These are phyloP conservation scores for Emericellopsis atlantica DNA, from an alignment of 2,329 filamentous ascomycete genomes.

Conservation along the genomic window DNA sequence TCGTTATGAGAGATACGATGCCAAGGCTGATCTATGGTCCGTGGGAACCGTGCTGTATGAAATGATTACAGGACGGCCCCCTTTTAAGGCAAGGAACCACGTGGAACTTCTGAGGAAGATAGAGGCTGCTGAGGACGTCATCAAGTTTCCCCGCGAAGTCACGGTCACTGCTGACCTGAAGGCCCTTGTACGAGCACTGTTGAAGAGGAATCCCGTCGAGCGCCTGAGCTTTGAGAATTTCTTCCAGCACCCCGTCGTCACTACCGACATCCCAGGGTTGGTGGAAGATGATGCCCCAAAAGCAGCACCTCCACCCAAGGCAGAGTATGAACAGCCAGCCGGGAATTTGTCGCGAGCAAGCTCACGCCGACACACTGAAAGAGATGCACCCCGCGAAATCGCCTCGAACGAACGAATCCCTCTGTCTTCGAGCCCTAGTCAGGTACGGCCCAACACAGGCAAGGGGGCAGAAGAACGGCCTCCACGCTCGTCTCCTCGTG, in stretches of 20 bases:
- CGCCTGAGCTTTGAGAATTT: conserved; percentile 78
- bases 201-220: conserved; percentile 79
- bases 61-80: conserved; percentile 83
- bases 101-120: conserved; percentile 90
- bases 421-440: background rate
- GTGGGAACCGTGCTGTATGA: conserved; percentile 92
- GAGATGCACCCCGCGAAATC: background rate
- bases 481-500: conserved; percentile 29
- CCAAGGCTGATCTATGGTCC: conserved; percentile 95
- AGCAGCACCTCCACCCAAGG: background rate
- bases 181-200: conserved; percentile 60
- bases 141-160: conserved; percentile 67
- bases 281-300: conserved; percentile 61
- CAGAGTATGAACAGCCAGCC: conserved; percentile 2
- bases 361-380: background rate
- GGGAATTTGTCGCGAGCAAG: background rate
- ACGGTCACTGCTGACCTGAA: conserved; percentile 67
- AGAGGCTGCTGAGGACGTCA: conserved; percentile 74
- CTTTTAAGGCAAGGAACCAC: conserved; percentile 86
- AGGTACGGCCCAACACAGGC: conserved; percentile 4
- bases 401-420: background rate
- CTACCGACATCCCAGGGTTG: conserved; percentile 64
- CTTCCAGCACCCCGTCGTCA: conserved; percentile 64
- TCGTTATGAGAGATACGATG: conserved; percentile 93
- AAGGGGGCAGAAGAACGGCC: conserved; percentile 7